These are phyloP conservation scores for Botrytis tulipae DNA, from an alignment of 2,329 filamentous ascomycete genomes.

Conservation along the genomic window DNA sequence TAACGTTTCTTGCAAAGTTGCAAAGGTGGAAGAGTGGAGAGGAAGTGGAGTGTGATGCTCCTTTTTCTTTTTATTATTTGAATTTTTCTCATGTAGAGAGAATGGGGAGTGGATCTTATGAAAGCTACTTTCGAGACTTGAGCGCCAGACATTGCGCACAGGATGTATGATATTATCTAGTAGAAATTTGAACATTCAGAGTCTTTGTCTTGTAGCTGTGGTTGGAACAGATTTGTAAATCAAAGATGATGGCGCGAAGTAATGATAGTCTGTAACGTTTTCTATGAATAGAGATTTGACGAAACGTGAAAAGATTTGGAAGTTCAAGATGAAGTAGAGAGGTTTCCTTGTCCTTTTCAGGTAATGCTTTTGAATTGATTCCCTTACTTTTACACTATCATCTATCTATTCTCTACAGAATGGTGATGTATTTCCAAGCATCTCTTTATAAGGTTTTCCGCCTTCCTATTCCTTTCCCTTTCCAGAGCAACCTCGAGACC, in stretches of 20 bases:
- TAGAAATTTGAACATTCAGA: background rate
- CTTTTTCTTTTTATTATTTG: background rate
- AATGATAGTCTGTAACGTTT: background rate
- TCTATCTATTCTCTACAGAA: slow-evolving; percentile 19
- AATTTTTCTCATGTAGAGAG: background rate
- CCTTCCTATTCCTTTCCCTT: slow-evolving; percentile 8
- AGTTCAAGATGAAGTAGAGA: background rate
- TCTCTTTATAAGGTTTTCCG: slow-evolving; percentile 20
- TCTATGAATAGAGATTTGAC: background rate
- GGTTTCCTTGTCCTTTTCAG: background rate
- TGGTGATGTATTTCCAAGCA: slow-evolving; percentile 28
- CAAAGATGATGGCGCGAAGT: background rate
- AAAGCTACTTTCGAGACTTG: background rate
- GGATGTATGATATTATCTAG: background rate
- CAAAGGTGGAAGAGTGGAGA: slow-evolving; percentile 1
- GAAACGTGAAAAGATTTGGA: background rate
- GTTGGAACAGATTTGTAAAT: background rate
- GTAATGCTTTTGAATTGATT: background rate
- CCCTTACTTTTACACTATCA: slow-evolving; percentile 16
- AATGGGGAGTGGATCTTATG: background rate
- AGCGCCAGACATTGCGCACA: background rate
- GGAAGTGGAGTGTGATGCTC: background rate
- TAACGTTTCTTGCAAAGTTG: background rate
- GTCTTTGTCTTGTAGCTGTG: background rate
- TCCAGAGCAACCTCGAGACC: slow-evolving; percentile 17